Percentiles rank a stretch among this genome's conserved stretches.
phyloP scores from a whole-genome alignment of 1,284 basidiomycete species.

The Polyporus tsugae region DNA sequence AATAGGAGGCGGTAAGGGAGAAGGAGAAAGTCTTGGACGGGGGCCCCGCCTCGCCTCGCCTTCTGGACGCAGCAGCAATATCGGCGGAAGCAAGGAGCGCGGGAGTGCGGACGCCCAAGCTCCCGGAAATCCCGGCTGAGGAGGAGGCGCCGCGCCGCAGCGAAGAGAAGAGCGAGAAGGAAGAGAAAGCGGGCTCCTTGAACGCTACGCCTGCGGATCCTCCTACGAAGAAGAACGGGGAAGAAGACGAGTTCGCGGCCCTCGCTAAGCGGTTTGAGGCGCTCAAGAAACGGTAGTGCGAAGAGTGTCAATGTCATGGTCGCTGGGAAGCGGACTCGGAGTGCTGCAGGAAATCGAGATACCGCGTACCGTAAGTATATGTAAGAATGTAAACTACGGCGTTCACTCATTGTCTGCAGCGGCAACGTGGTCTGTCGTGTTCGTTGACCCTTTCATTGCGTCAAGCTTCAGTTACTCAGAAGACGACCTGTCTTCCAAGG shows the following conservation, averaged over 20 bases:
- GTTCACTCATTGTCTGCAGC: neutral
- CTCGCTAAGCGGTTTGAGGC: constrained; percentile 80
- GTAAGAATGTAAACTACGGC: neutral
- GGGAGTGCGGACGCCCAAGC: constrained; percentile 46
- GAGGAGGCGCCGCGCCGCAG: constrained; percentile 41
- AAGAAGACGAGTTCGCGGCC: constrained; percentile 76
- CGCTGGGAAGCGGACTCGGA: neutral
- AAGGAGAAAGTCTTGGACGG: constrained; percentile 20
- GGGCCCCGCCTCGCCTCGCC: constrained; percentile 30
- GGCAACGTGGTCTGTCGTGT: neutral
- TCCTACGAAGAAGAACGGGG: constrained; percentile 40
- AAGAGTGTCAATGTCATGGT: neutral
- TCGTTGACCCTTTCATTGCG: neutral
- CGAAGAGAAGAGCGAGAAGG: constrained; percentile 16
- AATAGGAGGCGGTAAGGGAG: constrained; percentile 29
- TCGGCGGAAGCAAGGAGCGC: constrained; percentile 44
- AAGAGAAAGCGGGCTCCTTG: constrained; percentile 18
- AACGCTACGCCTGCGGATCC: constrained; percentile 36
- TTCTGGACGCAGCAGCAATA: constrained; percentile 39
- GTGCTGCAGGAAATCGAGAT: neutral
- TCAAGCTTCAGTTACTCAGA: neutral
- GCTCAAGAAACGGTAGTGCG: constrained; percentile 73
- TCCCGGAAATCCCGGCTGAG: constrained; percentile 58
- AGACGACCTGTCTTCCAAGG: neutral
- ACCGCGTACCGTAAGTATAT: neutral